Conservation (phyloP, 768 basidiomycete species). For the Pisolithus tinctorius region DNA sequence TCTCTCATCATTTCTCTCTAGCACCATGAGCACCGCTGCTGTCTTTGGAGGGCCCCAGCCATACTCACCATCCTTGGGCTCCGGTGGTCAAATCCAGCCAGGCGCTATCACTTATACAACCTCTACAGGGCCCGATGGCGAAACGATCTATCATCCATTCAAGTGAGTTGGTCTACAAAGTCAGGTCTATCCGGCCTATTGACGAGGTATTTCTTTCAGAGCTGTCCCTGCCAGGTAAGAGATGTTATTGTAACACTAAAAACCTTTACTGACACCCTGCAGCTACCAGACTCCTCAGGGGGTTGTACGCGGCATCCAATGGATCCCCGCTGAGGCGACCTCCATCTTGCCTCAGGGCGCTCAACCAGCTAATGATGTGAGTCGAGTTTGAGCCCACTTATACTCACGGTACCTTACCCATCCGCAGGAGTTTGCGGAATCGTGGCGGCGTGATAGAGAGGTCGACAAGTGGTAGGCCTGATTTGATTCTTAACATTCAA, state of each 20-base stretch:
- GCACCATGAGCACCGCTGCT: constrained; percentile 16
- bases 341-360: constrained; percentile 54
- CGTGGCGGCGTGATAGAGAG: constrained; percentile 45
- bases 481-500: not conserved
- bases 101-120: constrained; percentile 75
- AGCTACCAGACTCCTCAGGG: constrained; percentile 73
- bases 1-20: constrained; percentile 6
- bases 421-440: constrained; percentile 50
- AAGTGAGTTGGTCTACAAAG: constrained; percentile 39
- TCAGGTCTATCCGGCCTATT: constrained; percentile 4
- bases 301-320: constrained; percentile 56
- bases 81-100: constrained; percentile 44
- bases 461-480: constrained; percentile 39
- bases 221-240: constrained; percentile 68
- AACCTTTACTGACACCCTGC: constrained; percentile 7
- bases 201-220: constrained; percentile 32
- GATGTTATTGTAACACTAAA: not conserved
- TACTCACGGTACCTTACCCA: not conserved
- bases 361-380: constrained; percentile 50
- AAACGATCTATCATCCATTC: constrained; percentile 64
- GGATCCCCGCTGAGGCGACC: constrained; percentile 65
- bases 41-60: constrained; percentile 24
- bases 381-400: constrained; percentile 4
- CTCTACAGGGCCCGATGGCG: constrained; percentile 53
- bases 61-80: constrained; percentile 17